These are phyloP conservation scores for Pseudocercospora macadamiae DNA, from an alignment of 2,329 filamentous ascomycete species.

Conservation along the genomic window DNA sequence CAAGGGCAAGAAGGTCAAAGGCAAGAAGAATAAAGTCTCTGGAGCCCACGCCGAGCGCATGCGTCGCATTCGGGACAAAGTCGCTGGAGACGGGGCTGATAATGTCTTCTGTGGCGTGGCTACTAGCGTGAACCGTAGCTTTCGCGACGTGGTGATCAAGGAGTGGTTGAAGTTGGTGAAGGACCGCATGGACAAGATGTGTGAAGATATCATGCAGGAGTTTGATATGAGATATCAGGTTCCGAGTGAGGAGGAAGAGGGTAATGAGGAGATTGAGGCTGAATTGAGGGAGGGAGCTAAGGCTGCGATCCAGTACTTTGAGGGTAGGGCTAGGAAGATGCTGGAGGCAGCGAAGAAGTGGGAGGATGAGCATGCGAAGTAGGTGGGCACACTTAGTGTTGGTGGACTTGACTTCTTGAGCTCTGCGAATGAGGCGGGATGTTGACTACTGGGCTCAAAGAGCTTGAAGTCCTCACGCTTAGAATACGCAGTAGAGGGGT, in stretches of 20 bases:
- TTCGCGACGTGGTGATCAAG: not conserved
- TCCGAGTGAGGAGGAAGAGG: not conserved
- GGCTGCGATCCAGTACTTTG: not conserved
- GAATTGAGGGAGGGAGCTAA: not conserved
- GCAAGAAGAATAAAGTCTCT: not conserved
- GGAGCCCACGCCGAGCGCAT: not conserved
- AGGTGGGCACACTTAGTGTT: not conserved
- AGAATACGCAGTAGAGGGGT: too few species aligned
- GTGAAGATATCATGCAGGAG: slow-evolving; percentile 2
- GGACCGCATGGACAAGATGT: not conserved
- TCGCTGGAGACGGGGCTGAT: not conserved
- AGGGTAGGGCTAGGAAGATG: not conserved
- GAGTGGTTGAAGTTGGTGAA: not conserved
- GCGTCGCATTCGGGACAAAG: not conserved
- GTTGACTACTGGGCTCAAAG: too few species aligned
- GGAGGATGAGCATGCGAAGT: not conserved
- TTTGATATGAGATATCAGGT: slow-evolving; percentile 7
- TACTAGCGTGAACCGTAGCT: not conserved
- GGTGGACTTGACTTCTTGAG: too few species aligned
- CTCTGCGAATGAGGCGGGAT: too few species aligned
- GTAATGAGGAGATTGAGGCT: not conserved
- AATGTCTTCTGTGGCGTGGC: not conserved
- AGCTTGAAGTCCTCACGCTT: too few species aligned
- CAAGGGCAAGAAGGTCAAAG: not conserved
- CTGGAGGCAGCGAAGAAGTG: not conserved